phyloP scores from a whole-genome alignment of 2,329 filamentous ascomycete genomes.

The Apiospora malaysiana region DNA sequence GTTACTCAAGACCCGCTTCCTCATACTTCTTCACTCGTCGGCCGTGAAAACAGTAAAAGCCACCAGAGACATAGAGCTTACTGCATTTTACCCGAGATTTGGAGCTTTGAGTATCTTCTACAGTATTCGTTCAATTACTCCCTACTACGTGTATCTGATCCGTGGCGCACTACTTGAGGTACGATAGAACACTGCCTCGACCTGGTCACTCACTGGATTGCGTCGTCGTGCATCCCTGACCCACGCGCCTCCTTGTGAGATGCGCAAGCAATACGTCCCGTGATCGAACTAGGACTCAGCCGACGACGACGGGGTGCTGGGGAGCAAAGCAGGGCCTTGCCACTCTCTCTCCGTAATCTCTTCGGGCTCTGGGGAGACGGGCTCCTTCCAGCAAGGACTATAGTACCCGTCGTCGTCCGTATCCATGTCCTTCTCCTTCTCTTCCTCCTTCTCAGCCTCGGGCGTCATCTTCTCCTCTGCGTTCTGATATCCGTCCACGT shows the following conservation, averaged over 20 bases:
- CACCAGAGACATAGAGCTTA: not conserved
- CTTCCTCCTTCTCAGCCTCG: not conserved
- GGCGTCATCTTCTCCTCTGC: not conserved
- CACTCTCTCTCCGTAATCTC: not conserved
- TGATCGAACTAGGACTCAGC: not conserved
- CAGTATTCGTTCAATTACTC: not conserved
- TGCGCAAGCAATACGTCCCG: not conserved
- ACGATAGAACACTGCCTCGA: not conserved
- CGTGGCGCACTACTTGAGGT: not conserved
- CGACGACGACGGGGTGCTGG: not conserved
- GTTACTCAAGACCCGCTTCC: not conserved
- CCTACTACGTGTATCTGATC: not conserved
- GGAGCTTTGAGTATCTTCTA: not conserved
- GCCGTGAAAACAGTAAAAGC: not conserved
- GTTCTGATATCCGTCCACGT: not conserved
- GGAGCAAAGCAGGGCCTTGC: not conserved
- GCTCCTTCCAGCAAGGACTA: not conserved
- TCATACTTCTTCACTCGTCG: too few species aligned
- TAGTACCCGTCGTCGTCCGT: not conserved
- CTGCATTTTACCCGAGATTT: not conserved
- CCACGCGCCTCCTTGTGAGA: not conserved
- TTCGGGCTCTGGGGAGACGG: not conserved
- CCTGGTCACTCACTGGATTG: not conserved
- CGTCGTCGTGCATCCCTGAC: not conserved
- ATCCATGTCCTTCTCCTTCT: not conserved